Conservation (phyloP, 2,329 filamentous ascomycete species). For the Epichloe elymi region DNA sequence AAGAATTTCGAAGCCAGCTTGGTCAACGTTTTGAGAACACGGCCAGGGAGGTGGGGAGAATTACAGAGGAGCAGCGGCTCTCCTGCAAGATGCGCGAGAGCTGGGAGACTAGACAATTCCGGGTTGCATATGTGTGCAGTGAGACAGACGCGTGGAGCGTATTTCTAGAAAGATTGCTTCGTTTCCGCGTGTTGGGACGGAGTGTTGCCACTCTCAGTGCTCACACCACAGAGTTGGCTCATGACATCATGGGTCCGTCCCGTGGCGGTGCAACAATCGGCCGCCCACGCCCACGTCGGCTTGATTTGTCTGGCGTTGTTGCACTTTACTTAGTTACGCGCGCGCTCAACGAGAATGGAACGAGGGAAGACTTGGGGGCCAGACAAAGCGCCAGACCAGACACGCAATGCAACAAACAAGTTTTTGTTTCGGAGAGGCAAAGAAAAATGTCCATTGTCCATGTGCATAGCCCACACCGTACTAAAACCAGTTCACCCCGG, state of each 20-base stretch:
- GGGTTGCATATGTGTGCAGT: too few relatives aligned
- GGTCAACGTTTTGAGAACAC: too few relatives aligned
- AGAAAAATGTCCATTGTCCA: neutral
- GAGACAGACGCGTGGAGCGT: too few relatives aligned
- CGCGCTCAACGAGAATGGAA: neutral
- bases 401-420: neutral
- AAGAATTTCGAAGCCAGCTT: too few relatives aligned
- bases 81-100: too few relatives aligned
- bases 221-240: constrained; percentile 5
- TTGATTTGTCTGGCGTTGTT: neutral
- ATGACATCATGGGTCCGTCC: constrained; percentile 18
- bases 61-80: too few relatives aligned
- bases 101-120: too few relatives aligned
- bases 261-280: constrained; percentile 17
- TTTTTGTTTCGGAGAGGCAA: neutral
- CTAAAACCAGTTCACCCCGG: too few relatives aligned
- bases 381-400: neutral
- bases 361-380: neutral
- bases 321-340: neutral
- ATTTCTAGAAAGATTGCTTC: too few relatives aligned
- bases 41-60: too few relatives aligned
- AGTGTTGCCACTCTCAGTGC: neutral
- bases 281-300: neutral
- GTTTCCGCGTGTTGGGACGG: too few relatives aligned
- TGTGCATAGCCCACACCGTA: too few relatives aligned